Evolutionary conservation across 108 stramenopile species (phyloP), one percentile per base, ranked within the genome.

Genomic region (Cafeteria roenbergensis): DNA sequence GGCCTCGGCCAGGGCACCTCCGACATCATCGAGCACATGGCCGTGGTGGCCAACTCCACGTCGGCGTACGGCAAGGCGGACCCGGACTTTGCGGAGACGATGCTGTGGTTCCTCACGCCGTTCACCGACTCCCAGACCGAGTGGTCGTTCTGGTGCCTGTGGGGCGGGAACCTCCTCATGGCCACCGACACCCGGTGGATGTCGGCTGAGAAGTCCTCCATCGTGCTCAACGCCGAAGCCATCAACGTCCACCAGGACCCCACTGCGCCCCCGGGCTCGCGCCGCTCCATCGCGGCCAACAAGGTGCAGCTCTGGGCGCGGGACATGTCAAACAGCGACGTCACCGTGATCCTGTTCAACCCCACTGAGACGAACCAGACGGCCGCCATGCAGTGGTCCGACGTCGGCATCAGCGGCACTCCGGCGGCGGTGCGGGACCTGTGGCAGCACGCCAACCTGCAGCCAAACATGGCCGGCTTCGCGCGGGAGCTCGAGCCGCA

Each of bases 21-120:
- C 59, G 35, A 71, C 12, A 48, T 48, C 42, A 48, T 48, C 42
- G 42, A 48, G 42, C 17, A 12, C 42, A 48, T 48, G 42, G 12
- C 42, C 42, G 17, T 12, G 12, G 42, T 48, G 42, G 17, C 42
- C 12, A 17, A 17, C 12, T 48, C 6, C 42, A 48, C 6, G 12
- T 12, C 6, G 42, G 17, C 12, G 17, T 48, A 48, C 42, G 42
- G 12, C 12, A 12, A 48, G 12, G 17, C 42, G 42, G 42, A 48
- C 42, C 42, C 42, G 42, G 42, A 48, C 42, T 48, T 12, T 17
- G 12, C 17, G 42, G 42, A 48, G 42, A 48, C 42, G 42, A 48
- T 48, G 42, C 17, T 48, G 42, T 48, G 42, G 42, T 48, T 48
- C 42, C 42, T 48, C 12, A 48, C 42, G 6, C 12, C 6, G 12